Percentiles rank a stretch among this genome's conserved stretches.
Conservation (phyloP, 352 stramenopile genomes). For the Pythium diclinum region DNA sequence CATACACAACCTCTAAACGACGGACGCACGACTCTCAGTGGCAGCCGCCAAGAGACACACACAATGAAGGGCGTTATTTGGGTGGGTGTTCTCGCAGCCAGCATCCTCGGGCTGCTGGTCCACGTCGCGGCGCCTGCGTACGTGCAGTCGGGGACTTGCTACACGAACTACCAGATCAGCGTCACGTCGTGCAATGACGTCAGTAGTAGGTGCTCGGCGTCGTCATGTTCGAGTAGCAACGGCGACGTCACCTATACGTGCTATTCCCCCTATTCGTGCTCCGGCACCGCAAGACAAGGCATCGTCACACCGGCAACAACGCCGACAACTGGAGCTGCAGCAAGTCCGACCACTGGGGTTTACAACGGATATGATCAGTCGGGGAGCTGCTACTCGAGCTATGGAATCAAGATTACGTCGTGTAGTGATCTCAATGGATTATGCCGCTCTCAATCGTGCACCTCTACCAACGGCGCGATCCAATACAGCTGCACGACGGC, state of each 20-base stretch:
- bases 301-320: not conserved
- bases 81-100: too few species aligned
- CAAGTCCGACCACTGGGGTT: not conserved
- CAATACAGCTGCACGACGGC: not conserved
- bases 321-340: not conserved
- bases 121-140: too few species aligned
- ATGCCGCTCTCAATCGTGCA: not conserved
- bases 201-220: not conserved
- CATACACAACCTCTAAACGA: too few species aligned
- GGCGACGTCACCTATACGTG: not conserved
- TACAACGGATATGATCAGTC: constrained; percentile 6
- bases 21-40: too few species aligned
- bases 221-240: not conserved
- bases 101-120: too few species aligned
- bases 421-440: not conserved
- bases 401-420: not conserved
- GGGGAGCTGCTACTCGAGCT: not conserved
- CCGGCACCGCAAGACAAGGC: not conserved
- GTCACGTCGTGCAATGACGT: too few species aligned
- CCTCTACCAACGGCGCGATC: not conserved
- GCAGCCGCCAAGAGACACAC: too few species aligned
- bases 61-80: too few species aligned
- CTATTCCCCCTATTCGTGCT: not conserved
- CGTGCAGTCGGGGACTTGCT: too few species aligned
- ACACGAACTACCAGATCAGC: too few species aligned